A percentile compares a stretch with the other conserved stretches of the same genome.
Conservation (phyloP, 306 rosid species). For the Spatholobus suberectus region DNA sequence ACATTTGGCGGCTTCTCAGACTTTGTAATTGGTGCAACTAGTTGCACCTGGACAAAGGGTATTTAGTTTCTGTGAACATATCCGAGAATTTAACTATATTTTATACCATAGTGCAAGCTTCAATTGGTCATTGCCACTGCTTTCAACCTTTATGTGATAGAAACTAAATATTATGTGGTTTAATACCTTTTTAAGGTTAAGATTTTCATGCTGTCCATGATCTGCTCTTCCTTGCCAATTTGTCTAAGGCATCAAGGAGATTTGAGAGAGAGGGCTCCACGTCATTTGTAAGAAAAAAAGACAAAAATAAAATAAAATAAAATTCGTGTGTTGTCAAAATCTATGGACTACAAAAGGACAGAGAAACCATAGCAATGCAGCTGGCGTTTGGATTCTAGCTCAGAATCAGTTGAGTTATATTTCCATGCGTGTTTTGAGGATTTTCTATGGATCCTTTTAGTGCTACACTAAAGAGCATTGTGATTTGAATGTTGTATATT, state of each 20-base stretch:
- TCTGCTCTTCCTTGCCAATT: not conserved
- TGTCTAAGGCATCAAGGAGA: not conserved
- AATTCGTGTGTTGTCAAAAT: not conserved
- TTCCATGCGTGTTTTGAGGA: not conserved
- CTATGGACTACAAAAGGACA: not conserved
- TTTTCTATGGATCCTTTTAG: not conserved
- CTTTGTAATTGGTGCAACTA: conserved; percentile 26
- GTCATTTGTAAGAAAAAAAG: not conserved
- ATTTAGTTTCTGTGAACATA: conserved; percentile 14
- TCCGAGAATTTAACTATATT: not conserved
- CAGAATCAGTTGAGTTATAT: not conserved
- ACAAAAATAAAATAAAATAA: not conserved
- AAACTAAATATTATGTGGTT: not conserved
- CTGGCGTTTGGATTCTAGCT: not conserved
- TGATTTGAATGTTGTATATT: not conserved
- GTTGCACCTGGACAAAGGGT: conserved; percentile 49
- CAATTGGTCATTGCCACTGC: conserved; percentile 38
- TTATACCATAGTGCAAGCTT: not conserved
- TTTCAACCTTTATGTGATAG: not conserved
- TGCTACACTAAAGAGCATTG: not conserved
- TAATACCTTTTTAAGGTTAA: not conserved
- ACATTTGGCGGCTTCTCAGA: conserved; percentile 44
- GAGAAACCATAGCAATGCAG: not conserved
- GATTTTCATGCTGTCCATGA: not conserved
- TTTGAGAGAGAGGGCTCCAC: not conserved